Percentiles rank a stretch among this genome's conserved stretches.
Evolutionary conservation across 2,329 filamentous ascomycete genomes (phyloP).

Genomic region (Parafenestella ontariensis): DNA sequence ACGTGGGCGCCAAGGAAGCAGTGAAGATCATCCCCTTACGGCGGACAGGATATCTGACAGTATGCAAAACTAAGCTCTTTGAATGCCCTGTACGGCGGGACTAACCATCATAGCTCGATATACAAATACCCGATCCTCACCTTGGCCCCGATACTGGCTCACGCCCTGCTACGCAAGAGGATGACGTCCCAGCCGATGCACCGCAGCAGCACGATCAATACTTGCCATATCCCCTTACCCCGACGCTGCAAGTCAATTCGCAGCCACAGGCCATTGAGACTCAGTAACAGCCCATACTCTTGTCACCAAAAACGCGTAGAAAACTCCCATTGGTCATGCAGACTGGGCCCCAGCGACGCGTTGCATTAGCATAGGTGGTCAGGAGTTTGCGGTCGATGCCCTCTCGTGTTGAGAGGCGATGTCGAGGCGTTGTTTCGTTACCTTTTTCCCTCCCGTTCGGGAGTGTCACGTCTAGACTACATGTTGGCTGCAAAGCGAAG

Average conservation of each 20-base stretch:
- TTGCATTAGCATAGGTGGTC: background rate
- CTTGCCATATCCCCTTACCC: constrained; percentile 32
- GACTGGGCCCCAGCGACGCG: background rate
- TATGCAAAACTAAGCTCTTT: constrained; percentile 50
- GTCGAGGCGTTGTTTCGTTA: background rate
- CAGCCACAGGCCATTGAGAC: constrained; percentile 31
- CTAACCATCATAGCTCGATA: constrained; percentile 66
- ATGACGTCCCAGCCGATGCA: constrained; percentile 16
- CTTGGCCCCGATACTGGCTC: constrained; percentile 55
- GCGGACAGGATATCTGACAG: constrained; percentile 86
- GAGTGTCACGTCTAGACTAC: constrained; percentile 10
- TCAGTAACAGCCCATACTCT: constrained; percentile 16
- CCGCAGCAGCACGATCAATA: constrained; percentile 26
- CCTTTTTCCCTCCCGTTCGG: background rate
- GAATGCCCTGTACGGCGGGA: background rate
- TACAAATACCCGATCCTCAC: constrained; percentile 81
- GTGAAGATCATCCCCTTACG: constrained; percentile 81
- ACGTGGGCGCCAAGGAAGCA: constrained; percentile 64
- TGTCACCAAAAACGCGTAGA: background rate
- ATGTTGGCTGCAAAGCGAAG: constrained; percentile 15
- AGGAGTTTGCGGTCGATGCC: background rate
- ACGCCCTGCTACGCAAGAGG: constrained; percentile 36
- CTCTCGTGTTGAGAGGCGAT: background rate
- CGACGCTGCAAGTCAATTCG: constrained; percentile 40
- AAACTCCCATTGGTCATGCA: background rate